Base-by-base conservation (phyloP, 441 rosid genomes). In the Metrosideros polymorpha region DNA sequence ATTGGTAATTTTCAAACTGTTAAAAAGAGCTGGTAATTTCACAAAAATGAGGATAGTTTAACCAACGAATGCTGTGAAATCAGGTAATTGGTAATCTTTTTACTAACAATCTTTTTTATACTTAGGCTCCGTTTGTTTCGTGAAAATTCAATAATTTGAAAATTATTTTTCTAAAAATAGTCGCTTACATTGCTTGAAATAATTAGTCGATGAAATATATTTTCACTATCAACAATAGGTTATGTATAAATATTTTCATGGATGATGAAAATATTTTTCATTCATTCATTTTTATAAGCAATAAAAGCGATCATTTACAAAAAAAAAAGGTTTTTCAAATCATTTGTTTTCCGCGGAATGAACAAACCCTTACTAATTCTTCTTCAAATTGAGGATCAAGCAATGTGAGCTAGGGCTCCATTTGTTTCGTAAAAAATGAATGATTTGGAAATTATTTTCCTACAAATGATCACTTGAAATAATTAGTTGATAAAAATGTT, bases 331-430 rank as follows among this genome's bases (percentile, higher is more conserved):
- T 3, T 7, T 30, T 63, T 8, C 24, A 2, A 30, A 30, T 30
- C 0, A 4, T 63, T 61, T 5, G 18, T 32, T 17, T 30, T 29
- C 10, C 24, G 0, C 3, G 0, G 30, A 63, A 63, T 0, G 42
- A 63, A 63, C 0, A 0, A 32, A 4, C 43, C 6, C 1, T 32
- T 63, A 17, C 0, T 63, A 32, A 17, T 17, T 32, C 25, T 32
- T 63, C 15, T 63, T 32, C 43, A 63, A 32, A 32, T 63, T 63
- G 43, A 63, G 24, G 25, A 63, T 0, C 10, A 32, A 8, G 0
- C n/a, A n/a, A n/a, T 8, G 6, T 63, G 76, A 63, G 9, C 0
- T 51, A 8, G 32, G 24, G 0, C 1, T 32, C 0, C 0, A 0
- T 30, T 32, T 10, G 2, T 63, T 63, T 63, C 3, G 9, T 0